Percentiles rank a stretch among this genome's conserved stretches.
phyloP scores from a whole-genome alignment of 768 basidiomycete species.

The Russula griseocarnosa region DNA sequence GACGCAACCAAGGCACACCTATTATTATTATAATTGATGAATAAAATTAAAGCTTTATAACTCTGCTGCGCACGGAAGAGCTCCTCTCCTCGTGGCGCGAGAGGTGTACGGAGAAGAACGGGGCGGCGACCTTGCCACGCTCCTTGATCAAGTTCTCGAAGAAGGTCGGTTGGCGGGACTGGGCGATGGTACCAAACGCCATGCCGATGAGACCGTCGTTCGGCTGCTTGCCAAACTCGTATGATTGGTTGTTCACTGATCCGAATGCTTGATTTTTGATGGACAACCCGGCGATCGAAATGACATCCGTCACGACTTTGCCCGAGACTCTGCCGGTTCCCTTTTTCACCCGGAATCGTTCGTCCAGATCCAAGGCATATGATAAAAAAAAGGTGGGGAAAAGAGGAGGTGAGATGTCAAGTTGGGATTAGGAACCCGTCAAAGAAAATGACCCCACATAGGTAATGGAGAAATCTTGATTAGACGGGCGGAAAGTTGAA shows the following conservation, averaged over 20 bases:
- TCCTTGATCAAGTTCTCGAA: slow-evolving; percentile 57
- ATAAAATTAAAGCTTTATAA: no score
- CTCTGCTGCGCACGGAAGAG: slow-evolving; percentile 41
- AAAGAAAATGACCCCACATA: no score
- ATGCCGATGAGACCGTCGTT: slow-evolving; percentile 58
- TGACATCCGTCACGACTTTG: slow-evolving; percentile 46
- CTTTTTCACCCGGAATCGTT: slow-evolving; percentile 29
- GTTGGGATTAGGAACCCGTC: no score
- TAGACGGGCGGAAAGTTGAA: slow-evolving; percentile 39
- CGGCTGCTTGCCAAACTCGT: slow-evolving; percentile 49
- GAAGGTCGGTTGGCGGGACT: slow-evolving; percentile 47
- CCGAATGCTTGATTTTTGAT: slow-evolving; percentile 55
- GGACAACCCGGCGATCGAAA: slow-evolving; percentile 45
- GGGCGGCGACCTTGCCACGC: slow-evolving; percentile 40
- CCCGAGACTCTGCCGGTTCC: slow-evolving; percentile 54
- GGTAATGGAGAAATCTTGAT: slow-evolving; percentile 32
- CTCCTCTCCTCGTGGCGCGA: slow-evolving; percentile 41
- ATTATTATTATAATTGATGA: neutral
- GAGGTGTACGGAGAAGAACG: slow-evolving; percentile 59
- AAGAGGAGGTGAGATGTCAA: no score
- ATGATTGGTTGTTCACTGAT: slow-evolving; percentile 44
- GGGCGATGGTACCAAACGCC: slow-evolving; percentile 56
- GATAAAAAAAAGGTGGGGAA: no score
- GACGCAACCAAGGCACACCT: slow-evolving; percentile 45
- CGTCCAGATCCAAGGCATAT: no score